Percentiles rank a stretch among this genome's conserved stretches.
These are phyloP conservation scores for Emericellopsis cladophorae DNA, from an alignment of 2,329 filamentous ascomycete species.

Conservation along the genomic window DNA sequence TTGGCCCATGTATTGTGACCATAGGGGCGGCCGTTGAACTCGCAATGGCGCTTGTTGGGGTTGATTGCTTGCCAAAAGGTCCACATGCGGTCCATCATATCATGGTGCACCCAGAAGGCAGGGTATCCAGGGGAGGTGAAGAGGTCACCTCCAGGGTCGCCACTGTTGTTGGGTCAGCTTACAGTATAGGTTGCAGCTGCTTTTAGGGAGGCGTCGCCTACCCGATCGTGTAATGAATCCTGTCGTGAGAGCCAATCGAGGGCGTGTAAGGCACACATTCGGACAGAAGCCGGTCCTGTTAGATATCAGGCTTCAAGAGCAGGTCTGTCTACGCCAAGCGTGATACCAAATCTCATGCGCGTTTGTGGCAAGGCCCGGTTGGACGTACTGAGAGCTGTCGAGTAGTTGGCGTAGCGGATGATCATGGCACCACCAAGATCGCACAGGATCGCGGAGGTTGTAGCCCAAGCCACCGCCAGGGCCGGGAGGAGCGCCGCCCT, in stretches of 20 bases:
- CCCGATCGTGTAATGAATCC: conserved; percentile 16
- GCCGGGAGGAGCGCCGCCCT: conserved; percentile 5
- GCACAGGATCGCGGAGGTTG: conserved; percentile 20
- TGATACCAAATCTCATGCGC: no score
- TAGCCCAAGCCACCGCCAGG: conserved; percentile 17
- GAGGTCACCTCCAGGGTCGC: conserved; percentile 19
- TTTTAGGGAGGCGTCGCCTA: not conserved
- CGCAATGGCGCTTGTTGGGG: conserved; percentile 7
- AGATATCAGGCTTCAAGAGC: conserved; percentile 16
- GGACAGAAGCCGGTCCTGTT: conserved; percentile 18
- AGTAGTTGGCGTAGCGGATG: conserved; percentile 15
- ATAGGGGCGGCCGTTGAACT: conserved; percentile 12
- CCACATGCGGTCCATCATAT: conserved; percentile 15
- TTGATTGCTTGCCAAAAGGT: conserved; percentile 12
- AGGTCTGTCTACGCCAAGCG: conserved; percentile 8
- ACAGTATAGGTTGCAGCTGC: not conserved
- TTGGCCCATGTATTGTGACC: conserved; percentile 17
- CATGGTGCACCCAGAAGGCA: conserved; percentile 13
- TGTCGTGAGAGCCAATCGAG: conserved; percentile 17
- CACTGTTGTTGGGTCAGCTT: conserved; percentile 4
- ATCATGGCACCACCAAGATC: conserved; percentile 16
- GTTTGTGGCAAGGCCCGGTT: no score
- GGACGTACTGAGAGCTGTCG: conserved; percentile 7
- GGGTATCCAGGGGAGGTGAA: conserved; percentile 16
- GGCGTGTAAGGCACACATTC: conserved; percentile 17